Evolutionary conservation across 1,284 basidiomycete genomes (phyloP).

Genomic region (Cryptococcus floricola): DNA sequence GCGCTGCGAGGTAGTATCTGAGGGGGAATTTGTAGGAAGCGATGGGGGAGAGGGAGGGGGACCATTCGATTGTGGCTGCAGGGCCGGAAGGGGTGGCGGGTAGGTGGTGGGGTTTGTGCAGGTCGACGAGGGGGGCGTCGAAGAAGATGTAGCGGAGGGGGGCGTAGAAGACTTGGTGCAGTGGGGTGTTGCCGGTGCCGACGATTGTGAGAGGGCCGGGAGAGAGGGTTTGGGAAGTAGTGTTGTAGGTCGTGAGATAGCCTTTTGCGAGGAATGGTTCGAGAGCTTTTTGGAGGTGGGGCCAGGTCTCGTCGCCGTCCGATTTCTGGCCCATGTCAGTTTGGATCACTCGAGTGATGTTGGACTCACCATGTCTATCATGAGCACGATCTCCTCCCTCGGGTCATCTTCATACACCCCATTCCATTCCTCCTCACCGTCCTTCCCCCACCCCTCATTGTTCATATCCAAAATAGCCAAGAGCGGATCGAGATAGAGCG

Average conservation of each 20-base stretch:
- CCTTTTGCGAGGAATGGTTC: slow-evolving; percentile 25
- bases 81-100: slow-evolving; percentile 15
- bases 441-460: slow-evolving; percentile 4
- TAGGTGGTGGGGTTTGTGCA: slow-evolving; percentile 14
- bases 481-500: slow-evolving; percentile 26
- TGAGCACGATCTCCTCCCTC: slow-evolving; percentile 17
- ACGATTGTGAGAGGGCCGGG: slow-evolving; percentile 35
- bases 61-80: slow-evolving; percentile 16
- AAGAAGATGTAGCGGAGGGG: slow-evolving; percentile 37
- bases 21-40: slow-evolving; percentile 28
- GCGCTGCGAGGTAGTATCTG: slow-evolving; percentile 13
- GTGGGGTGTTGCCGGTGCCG: slow-evolving; percentile 37
- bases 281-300: slow-evolving; percentile 21
- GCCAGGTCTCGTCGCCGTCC: slow-evolving; percentile 26
- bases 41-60: slow-evolving; percentile 23
- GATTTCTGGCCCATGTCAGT: slow-evolving; percentile 10
- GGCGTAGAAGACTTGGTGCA: slow-evolving; percentile 21
- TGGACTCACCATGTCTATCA: slow-evolving; percentile 31
- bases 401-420: slow-evolving; percentile 24
- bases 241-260: slow-evolving; percentile 27
- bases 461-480: slow-evolving; percentile 21
- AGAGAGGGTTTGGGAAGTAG: slow-evolving; percentile 13
- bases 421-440: slow-evolving; percentile 4
- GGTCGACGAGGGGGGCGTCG: slow-evolving; percentile 32
- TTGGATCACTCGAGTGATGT: background rate